Evolutionary conservation across 2,329 filamentous ascomycete genomes (phyloP).

Genomic region (Exophiala sp.): DNA sequence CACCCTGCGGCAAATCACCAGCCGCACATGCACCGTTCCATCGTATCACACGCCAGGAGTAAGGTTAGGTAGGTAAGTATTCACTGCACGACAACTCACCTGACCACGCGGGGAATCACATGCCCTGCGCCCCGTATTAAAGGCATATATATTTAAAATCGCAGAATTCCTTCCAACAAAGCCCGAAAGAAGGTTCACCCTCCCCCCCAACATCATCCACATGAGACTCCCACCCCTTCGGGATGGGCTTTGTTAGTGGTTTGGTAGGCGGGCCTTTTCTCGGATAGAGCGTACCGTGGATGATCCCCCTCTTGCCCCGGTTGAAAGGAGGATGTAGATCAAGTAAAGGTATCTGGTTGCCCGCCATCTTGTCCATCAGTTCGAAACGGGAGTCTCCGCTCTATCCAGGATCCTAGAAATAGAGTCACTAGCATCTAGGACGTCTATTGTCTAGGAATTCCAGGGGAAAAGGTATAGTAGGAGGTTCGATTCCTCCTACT

Average conservation of each 20-base stretch:
- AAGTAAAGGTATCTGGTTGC: background rate
- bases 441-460: background rate
- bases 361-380: too few species aligned
- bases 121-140: too few species aligned
- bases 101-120: too few species aligned
- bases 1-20: too few species aligned
- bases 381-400: background rate
- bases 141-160: background rate
- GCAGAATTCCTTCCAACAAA: background rate
- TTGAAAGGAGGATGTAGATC: background rate
- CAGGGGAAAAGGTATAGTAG: background rate
- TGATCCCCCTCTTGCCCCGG: background rate
- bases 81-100: too few species aligned
- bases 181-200: background rate
- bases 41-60: too few species aligned
- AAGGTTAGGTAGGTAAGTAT: too few species aligned
- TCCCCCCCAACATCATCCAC: background rate
- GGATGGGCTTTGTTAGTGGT: constrained; percentile 1
- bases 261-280: background rate
- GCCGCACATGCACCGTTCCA: too few species aligned
- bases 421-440: too few species aligned
- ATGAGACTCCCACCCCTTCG: background rate
- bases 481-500: background rate
- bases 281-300: background rate
- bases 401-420: background rate